Base-by-base conservation (phyloP, 2,329 filamentous ascomycete species). In the Tolypocladium paradoxum region DNA sequence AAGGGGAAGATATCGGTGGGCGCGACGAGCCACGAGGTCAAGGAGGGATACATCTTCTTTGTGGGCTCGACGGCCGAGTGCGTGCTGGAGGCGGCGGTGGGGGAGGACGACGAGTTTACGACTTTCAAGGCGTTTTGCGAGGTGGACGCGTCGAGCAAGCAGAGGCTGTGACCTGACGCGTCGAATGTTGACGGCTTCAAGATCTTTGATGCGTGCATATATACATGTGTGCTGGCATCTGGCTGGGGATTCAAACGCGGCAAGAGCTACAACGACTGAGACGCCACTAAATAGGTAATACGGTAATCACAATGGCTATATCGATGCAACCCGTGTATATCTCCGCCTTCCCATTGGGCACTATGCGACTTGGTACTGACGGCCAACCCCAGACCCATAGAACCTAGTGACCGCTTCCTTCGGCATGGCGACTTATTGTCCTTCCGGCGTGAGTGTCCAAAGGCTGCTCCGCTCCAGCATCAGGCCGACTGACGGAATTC, bases 101-200 rank as follows among this genome's bases (percentile, higher is more conserved):
- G 65, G 0, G 72, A 76, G 1, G 82, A 82, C 29, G 85, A 90
- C 53, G 82, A 86, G 53, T 86, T 97, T 60, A 86, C 87, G 29
- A 91, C 87, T 0, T 99, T 95, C 76, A 93, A 91, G 74, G 93
- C 92, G 0, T 96, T 95, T 68, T 96, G 90, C 64, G 91, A 96
- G 74, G 76, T 95, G 56, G 81, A 83, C 37, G 70, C 76, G 9
- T 68, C 59, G 2, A 55, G 50, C 22, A 63, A 63, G 57, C 55
- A 65, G 52, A 68, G 64, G 62, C 55, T 67, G 52, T 67, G 52
- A 57, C 29, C 29, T 31, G 29, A 6, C 4, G 29, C 29, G 5
- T 5, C 24, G 51, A 20, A 20, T 50, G 37, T n/a, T 40, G 18
- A 18, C 37, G 14, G 4, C 37, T n/a, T 40, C 29, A 31, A 31